Evolutionary conservation across 805 yeast genomes (phyloP).

Genomic region (Torulaspora quercuum): DNA sequence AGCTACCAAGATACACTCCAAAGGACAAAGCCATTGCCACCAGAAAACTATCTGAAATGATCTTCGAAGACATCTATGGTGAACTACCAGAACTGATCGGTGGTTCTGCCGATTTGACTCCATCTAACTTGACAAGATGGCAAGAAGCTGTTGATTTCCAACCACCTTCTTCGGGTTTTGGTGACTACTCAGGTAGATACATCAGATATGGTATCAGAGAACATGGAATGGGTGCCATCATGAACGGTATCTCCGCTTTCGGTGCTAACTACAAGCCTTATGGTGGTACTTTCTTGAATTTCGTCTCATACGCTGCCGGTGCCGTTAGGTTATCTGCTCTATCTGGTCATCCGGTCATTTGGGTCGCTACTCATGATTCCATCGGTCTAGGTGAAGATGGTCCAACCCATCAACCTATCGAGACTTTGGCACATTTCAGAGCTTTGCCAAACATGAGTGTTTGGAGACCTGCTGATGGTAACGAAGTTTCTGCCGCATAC

Average conservation of each 20-base stretch:
- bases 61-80: slow-evolving; percentile 57
- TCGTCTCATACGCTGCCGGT: slow-evolving; percentile 80
- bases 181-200: slow-evolving; percentile 88
- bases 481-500: slow-evolving; percentile 83
- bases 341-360: slow-evolving; percentile 76
- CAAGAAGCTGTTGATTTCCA: slow-evolving; percentile 85
- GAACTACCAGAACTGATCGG: slow-evolving; percentile 86
- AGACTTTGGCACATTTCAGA: slow-evolving; percentile 82
- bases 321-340: slow-evolving; percentile 82
- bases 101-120: slow-evolving; percentile 98
- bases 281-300: slow-evolving; percentile 98
- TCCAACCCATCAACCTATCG: slow-evolving; percentile 92
- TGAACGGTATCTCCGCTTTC: slow-evolving; percentile 94
- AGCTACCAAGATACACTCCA: slow-evolving; percentile 76
- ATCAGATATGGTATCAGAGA: slow-evolving; percentile 98
- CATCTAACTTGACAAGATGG: slow-evolving; percentile 93
- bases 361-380: slow-evolving; percentile 90
- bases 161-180: slow-evolving; percentile 73
- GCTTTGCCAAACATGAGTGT: slow-evolving; percentile 78
- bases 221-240: slow-evolving; percentile 98
- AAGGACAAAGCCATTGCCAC: slow-evolving; percentile 83
- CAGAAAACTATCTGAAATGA: slow-evolving; percentile 87
- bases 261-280: slow-evolving; percentile 80
- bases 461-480: slow-evolving; percentile 94
- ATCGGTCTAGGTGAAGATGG: slow-evolving; percentile 92